A percentile compares a stretch with the other conserved stretches of the same genome.
Evolutionary conservation across 148 eudicot genomes (phyloP).

Genomic region (Amaranthus cruentus): DNA sequence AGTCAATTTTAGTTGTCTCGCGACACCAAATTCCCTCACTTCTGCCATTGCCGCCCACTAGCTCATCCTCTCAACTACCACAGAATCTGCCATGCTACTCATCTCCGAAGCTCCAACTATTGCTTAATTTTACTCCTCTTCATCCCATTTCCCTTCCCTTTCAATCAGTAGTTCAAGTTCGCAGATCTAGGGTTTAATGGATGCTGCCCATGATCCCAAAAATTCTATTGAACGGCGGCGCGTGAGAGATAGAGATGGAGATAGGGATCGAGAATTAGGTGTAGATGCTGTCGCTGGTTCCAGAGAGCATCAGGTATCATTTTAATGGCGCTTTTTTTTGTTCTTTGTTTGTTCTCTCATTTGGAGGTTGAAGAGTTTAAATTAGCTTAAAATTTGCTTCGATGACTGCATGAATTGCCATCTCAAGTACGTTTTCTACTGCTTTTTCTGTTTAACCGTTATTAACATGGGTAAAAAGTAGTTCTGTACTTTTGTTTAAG

Average conservation of each 20-base stretch:
- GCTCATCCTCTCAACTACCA: neutral
- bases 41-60: neutral
- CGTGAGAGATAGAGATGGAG: slow-evolving; percentile 3
- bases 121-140: neutral
- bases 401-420: too few species aligned
- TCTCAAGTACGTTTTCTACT: too few species aligned
- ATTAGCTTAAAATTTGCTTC: too few species aligned
- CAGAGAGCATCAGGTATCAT: slow-evolving; percentile 6
- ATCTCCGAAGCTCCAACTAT: neutral
- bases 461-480: too few species aligned
- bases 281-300: slow-evolving; percentile 6
- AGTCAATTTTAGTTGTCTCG: too few species aligned
- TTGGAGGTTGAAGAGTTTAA: too few species aligned
- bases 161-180: neutral
- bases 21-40: too few species aligned
- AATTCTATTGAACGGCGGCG: slow-evolving; percentile 7
- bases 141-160: neutral
- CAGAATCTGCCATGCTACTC: neutral
- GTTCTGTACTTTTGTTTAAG: too few species aligned
- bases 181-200: slow-evolving; percentile 13
- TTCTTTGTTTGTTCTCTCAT: neutral
- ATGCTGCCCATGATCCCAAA: neutral
- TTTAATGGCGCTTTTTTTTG: neutral
- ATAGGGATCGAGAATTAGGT: slow-evolving; percentile 5
- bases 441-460: too few species aligned